Evolutionary conservation across 2,329 filamentous ascomycete species (phyloP), one percentile per base, ranked within the genome.

Genomic region (Hymenoscyphus scutula): DNA sequence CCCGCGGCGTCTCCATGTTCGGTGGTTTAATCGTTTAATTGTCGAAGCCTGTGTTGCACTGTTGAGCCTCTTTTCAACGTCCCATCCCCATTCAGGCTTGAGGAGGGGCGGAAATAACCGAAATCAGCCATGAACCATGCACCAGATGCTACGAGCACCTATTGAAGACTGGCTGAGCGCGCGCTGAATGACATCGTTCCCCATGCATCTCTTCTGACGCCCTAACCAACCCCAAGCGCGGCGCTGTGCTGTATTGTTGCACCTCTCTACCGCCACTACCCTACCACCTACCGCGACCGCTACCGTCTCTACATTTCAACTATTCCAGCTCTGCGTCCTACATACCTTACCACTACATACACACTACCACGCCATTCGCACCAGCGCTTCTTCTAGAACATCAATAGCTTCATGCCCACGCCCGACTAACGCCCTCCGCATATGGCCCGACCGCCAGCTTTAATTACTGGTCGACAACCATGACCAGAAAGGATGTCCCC

Each of bases 401-500:
- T 53, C 48, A 27, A 54, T 27, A 30, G 25, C 25, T 32, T 32
- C 51, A 32, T 54, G 29, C 29, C 19, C 17, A 54, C 51, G 25
- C 19, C 55, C n/a, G 15, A 34, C 34, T 57, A n/a, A 8, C 34
- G 34, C 19, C 19, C 57, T 29, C 41, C 53, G 53, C 65, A 59
- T 61, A 72, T 73, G 71, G 72, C 66, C 65, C 73, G 71, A 70
- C 66, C 65, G 60, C 56, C 71, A 72, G 66, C 61, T 60, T 53
- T 62, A 55, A 62, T 38, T 62, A 59, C 41, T 65, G 67, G 71
- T 71, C 71, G 69, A 72, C 41, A 23, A 48, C 77, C 77, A 90
- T 91, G 88, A 84, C 86, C 77, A 84, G 82, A 77, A 84, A 87
- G 79, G 87, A 89, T 74, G 78, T 79, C 72, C 77, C 77, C 71